phyloP scores from a whole-genome alignment of 495 filamentous ascomycete genomes.

The Penicillium soppii region DNA sequence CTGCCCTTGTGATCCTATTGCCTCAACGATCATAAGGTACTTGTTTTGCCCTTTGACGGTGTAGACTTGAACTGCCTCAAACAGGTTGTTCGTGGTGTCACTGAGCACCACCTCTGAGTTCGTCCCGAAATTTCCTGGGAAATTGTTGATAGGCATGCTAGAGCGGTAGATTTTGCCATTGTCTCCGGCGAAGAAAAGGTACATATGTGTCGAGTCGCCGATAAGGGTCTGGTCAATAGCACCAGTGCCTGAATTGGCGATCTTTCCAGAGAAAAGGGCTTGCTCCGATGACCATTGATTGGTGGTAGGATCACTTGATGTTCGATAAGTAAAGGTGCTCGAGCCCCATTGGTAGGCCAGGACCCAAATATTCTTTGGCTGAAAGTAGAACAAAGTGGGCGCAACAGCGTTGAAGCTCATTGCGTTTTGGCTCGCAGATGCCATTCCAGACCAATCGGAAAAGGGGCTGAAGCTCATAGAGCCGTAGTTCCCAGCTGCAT shows the following conservation, averaged over 20 bases:
- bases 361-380: slow-evolving; percentile 58
- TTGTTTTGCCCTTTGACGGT: slow-evolving; percentile 49
- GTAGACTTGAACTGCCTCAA: slow-evolving; percentile 65
- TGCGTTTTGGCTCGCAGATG: slow-evolving; percentile 48
- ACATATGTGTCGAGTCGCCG: slow-evolving; percentile 56
- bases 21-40: slow-evolving; percentile 66
- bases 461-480: slow-evolving; percentile 59
- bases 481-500: slow-evolving; percentile 42
- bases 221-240: slow-evolving; percentile 51
- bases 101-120: slow-evolving; percentile 45
- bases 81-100: slow-evolving; percentile 54
- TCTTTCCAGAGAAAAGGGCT: slow-evolving; percentile 54
- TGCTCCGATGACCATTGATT: slow-evolving; percentile 55
- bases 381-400: slow-evolving; percentile 61
- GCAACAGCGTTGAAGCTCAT: slow-evolving; percentile 54
- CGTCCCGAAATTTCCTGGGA: slow-evolving; percentile 59
- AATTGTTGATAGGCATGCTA: slow-evolving; percentile 56
- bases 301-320: slow-evolving; percentile 54
- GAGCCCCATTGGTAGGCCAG: slow-evolving; percentile 62
- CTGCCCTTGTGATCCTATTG: slow-evolving; percentile 53
- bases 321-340: slow-evolving; percentile 57
- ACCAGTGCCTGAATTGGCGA: slow-evolving; percentile 48
- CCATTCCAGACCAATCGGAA: slow-evolving; percentile 55
- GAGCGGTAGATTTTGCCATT: slow-evolving; percentile 64
- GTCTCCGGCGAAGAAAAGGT: slow-evolving; percentile 65